Conservation (phyloP, 768 basidiomycete species). For the Auriscalpium orientale region DNA sequence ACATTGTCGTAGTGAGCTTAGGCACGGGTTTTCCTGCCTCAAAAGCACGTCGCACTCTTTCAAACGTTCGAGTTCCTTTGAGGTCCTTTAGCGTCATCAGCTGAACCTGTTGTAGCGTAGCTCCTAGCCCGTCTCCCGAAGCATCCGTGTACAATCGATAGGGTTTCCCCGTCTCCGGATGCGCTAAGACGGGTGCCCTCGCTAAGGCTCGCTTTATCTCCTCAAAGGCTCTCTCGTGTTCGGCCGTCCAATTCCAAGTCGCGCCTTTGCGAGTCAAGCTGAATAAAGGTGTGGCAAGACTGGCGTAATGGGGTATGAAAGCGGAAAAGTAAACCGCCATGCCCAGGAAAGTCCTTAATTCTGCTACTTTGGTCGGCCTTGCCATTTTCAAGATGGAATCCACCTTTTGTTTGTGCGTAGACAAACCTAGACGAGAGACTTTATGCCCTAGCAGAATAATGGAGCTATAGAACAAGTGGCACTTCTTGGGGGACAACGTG, state of each 20-base stretch:
- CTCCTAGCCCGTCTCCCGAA: slow-evolving; percentile 18
- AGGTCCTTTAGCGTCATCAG: slow-evolving; percentile 13
- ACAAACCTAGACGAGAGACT: slow-evolving; percentile 29
- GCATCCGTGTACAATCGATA: slow-evolving; percentile 22
- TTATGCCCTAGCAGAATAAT: slow-evolving; percentile 32
- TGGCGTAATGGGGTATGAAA: slow-evolving; percentile 20
- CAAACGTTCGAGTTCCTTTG: slow-evolving; percentile 16
- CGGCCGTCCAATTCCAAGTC: slow-evolving; percentile 15
- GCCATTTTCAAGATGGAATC: slow-evolving; percentile 25
- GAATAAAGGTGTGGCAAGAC: slow-evolving; percentile 19
- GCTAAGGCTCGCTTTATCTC: slow-evolving; percentile 14
- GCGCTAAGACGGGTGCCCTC: slow-evolving; percentile 15
- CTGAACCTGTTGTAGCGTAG: slow-evolving; percentile 19
- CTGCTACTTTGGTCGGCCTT: slow-evolving; percentile 6
- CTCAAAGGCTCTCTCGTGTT: slow-evolving; percentile 17
- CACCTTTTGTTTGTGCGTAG: slow-evolving; percentile 30
- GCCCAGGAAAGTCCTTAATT: slow-evolving; percentile 20
- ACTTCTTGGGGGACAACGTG: slow-evolving; percentile 29
- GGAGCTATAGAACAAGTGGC: slow-evolving; percentile 27
- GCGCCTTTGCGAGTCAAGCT: slow-evolving; percentile 15
- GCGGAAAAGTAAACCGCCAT: slow-evolving; percentile 21
- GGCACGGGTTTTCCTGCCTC: background rate
- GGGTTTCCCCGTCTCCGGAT: slow-evolving; percentile 10
- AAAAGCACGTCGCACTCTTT: slow-evolving; percentile 7
- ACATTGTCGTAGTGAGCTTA: background rate